A percentile compares a stretch with the other conserved stretches of the same genome.
Conservation (phyloP, 345 rosid species). For the Syzygium aromaticum region DNA sequence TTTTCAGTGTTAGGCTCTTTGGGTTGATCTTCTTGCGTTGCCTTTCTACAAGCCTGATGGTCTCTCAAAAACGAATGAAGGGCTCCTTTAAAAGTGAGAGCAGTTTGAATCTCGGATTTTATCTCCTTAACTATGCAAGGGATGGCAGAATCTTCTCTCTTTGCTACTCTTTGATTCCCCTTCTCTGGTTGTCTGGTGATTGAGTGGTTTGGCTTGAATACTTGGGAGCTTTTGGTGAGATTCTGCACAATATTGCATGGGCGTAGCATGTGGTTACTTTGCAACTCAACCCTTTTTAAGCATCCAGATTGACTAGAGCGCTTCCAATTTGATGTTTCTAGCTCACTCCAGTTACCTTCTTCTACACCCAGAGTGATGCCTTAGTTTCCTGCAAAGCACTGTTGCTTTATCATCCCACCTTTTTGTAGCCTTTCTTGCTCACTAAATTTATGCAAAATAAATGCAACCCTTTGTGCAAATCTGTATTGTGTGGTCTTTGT, state of each 20-base stretch:
- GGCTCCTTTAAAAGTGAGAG: neutral
- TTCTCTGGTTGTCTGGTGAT: neutral
- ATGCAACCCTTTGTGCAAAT: neutral
- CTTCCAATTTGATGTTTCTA: neutral
- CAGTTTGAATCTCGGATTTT: neutral
- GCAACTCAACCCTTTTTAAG: neutral
- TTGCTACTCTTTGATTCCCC: neutral
- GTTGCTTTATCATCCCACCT: neutral
- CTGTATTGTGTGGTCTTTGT: neutral
- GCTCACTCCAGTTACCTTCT: neutral
- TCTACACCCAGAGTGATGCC: neutral
- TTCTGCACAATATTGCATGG: neutral
- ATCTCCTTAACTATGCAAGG: neutral
- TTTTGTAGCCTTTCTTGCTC: neutral
- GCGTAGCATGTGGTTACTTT: neutral
- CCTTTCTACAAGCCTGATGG: neutral
- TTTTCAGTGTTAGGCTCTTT: neutral
- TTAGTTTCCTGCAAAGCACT: neutral
- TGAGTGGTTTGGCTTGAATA: neutral
- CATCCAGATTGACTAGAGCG: neutral
- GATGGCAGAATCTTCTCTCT: neutral
- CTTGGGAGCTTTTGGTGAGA: neutral
- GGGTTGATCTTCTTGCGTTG: neutral
- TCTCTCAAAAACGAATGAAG: neutral
- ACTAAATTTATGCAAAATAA: neutral